Percentiles rank a stretch among this genome's conserved stretches.
phyloP scores from a whole-genome alignment of 805 yeast genomes.

The Lachancea cidri region DNA sequence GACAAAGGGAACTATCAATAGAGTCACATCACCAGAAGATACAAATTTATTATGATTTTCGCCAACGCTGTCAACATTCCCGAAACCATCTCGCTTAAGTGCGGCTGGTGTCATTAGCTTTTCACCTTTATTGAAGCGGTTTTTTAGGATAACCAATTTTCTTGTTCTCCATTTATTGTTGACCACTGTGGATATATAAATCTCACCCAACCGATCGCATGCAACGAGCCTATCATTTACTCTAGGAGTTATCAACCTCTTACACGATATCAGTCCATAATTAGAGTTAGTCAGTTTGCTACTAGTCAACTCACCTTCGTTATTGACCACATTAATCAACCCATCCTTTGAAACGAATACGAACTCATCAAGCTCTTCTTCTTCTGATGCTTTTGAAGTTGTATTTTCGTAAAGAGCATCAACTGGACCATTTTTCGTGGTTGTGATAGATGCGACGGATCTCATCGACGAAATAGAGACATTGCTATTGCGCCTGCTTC shows the following conservation, averaged over 20 bases:
- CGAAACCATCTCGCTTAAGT: conserved; percentile 16
- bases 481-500: conserved; percentile 33
- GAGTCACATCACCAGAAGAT: conserved; percentile 27
- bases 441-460: conserved; percentile 18
- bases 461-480: conserved; percentile 25
- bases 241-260: conserved; percentile 61
- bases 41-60: conserved; percentile 3
- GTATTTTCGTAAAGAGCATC: conserved; percentile 18
- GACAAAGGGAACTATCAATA: conserved; percentile 60
- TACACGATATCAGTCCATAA: conserved; percentile 43
- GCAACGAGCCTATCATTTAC: conserved; percentile 68
- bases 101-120: conserved; percentile 37
- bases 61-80: neutral
- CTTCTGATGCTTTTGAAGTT: conserved; percentile 6
- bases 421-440: conserved; percentile 19
- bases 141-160: conserved; percentile 43
- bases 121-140: conserved; percentile 41
- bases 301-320: conserved; percentile 36
- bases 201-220: conserved; percentile 42
- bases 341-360: conserved; percentile 51
- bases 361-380: conserved; percentile 37
- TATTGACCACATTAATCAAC: conserved; percentile 37
- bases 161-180: conserved; percentile 63
- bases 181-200: conserved; percentile 59
- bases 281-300: conserved; percentile 28